phyloP scores from a whole-genome alignment of 305 asterid genomes.

The Fraxinus nigra region DNA sequence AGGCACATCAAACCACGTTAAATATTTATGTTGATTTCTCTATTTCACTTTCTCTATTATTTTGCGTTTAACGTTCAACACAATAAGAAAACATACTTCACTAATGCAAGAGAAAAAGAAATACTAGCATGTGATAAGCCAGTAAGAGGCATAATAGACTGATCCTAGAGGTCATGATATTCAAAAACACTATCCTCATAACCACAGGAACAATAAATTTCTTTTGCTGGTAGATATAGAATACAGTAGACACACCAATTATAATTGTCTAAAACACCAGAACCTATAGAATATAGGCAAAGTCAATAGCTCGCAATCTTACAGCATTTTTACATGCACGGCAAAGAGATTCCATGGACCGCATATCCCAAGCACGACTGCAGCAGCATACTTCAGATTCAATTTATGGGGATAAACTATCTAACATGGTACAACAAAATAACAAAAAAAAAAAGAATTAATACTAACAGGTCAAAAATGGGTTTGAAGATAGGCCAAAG shows the following conservation, averaged over 20 bases:
- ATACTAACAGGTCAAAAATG: slow-evolving; percentile 83
- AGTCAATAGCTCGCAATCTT: slow-evolving; percentile 36
- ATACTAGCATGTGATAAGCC: background rate
- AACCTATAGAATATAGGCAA: slow-evolving; percentile 10
- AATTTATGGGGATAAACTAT: slow-evolving; percentile 18
- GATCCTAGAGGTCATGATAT: background rate
- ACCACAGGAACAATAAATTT: background rate
- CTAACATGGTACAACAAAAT: slow-evolving; percentile 18
- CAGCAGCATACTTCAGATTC: slow-evolving; percentile 34
- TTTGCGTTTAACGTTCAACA: no score
- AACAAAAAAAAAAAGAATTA: slow-evolving; percentile 22
- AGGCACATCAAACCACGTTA: no score
- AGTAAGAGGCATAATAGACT: background rate
- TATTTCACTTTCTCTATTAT: no score
- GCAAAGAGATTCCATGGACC: slow-evolving; percentile 98
- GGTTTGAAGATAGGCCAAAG: slow-evolving; percentile 97
- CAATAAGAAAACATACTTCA: background rate
- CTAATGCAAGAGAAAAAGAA: slow-evolving; percentile 2
- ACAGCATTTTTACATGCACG: slow-evolving; percentile 99
- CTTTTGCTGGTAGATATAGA: background rate
- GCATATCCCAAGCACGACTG: slow-evolving; percentile 98
- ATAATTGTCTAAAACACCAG: background rate
- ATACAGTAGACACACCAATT: background rate
- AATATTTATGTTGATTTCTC: no score
- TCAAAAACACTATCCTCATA: background rate